Percentiles rank a stretch among this genome's conserved stretches.
These are phyloP conservation scores for Lumnitzera racemosa DNA, from an alignment of 345 rosid genomes.

Conservation along the genomic window DNA sequence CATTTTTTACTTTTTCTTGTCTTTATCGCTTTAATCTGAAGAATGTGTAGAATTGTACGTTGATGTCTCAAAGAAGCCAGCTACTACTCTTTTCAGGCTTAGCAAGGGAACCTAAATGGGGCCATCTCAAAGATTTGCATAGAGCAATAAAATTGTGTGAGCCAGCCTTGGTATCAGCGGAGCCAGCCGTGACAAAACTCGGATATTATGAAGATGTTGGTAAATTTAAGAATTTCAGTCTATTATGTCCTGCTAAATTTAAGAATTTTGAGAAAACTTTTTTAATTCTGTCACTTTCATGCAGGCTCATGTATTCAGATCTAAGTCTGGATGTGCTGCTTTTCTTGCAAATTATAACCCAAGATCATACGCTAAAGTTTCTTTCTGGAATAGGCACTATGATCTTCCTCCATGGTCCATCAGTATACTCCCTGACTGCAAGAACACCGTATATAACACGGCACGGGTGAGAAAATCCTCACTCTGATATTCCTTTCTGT, in stretches of 20 bases:
- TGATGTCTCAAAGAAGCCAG: slow-evolving; percentile 2
- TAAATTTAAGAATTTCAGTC: no score
- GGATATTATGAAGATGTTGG: slow-evolving; percentile 89
- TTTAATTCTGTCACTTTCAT: neutral
- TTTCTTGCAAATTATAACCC: slow-evolving; percentile 83
- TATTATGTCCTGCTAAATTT: neutral
- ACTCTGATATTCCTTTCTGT: neutral
- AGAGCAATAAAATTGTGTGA: slow-evolving; percentile 88
- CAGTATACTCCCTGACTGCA: slow-evolving; percentile 98
- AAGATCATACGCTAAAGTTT: slow-evolving; percentile 56
- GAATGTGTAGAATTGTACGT: no score
- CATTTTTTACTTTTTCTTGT: no score
- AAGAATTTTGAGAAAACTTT: neutral
- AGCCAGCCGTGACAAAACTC: slow-evolving; percentile 53
- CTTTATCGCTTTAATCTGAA: no score
- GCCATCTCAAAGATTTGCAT: slow-evolving; percentile 96
- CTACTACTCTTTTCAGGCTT: slow-evolving; percentile 44
- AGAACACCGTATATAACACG: slow-evolving; percentile 94
- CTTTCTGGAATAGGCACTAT: slow-evolving; percentile 71
- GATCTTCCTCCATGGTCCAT: slow-evolving; percentile 98
- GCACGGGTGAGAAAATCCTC: slow-evolving; percentile 59
- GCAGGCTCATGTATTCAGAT: slow-evolving; percentile 87
- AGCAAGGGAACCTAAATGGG: slow-evolving; percentile 96
- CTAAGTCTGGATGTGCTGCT: slow-evolving; percentile 85
- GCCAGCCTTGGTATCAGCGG: slow-evolving; percentile 71